A percentile compares a stretch with the other conserved stretches of the same genome.
phyloP scores from a whole-genome alignment of 306 rosid genomes.

The Comarum palustre region DNA sequence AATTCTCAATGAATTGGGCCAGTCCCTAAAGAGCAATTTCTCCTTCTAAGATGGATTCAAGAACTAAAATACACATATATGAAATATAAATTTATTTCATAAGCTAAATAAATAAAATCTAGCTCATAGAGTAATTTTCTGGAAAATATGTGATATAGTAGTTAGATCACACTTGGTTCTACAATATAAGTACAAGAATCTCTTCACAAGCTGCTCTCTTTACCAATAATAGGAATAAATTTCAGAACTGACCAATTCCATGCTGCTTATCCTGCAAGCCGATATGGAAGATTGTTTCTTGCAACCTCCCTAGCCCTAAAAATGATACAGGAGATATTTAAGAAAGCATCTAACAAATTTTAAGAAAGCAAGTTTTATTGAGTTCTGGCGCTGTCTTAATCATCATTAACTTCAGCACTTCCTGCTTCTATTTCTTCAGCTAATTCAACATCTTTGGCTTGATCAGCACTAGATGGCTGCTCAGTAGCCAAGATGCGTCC shows the following conservation, averaged over 20 bases:
- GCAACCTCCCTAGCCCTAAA: conserved; percentile 13
- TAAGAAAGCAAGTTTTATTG: conserved; percentile 8
- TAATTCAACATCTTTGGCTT: conserved; percentile 9
- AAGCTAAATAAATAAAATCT: conserved; percentile 1
- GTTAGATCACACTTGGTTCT: neutral
- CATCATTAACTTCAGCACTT: conserved; percentile 7
- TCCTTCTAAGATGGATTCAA: neutral
- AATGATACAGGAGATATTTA: neutral
- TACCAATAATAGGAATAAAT: neutral
- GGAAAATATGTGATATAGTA: neutral
- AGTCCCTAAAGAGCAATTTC: neutral
- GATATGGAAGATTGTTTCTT: conserved; percentile 23
- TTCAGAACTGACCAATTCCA: conserved; percentile 13
- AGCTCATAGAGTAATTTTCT: neutral
- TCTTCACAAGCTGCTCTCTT: conserved; percentile 10
- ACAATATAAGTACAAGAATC: neutral
- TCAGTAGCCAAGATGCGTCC: conserved; percentile 50
- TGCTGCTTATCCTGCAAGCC: conserved; percentile 21
- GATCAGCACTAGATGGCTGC: conserved; percentile 33
- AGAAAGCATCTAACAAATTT: neutral
- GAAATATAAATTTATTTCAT: neutral
- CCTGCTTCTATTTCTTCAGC: conserved; percentile 14
- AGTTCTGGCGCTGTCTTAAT: conserved; percentile 12
- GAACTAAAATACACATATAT: neutral
- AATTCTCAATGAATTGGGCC: neutral